Base-by-base conservation (phyloP, 345 rosid genomes). In the Populus pruinosa region DNA sequence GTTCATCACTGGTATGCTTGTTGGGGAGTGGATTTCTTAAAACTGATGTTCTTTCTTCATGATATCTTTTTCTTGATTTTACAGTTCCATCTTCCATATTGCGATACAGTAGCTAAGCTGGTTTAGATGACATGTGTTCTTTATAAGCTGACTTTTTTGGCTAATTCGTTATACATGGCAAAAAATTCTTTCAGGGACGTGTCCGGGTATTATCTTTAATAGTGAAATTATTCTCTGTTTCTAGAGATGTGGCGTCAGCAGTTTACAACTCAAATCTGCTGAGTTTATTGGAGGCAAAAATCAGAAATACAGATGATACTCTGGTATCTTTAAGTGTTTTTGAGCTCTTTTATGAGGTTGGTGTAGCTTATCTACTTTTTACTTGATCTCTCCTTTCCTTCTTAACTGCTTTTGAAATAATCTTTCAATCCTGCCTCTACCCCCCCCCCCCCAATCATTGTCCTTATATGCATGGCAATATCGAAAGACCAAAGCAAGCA, bases 271-370 rank as follows among this genome's bases (percentile, higher is more conserved):
- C 90, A 67, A 89, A 91, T 81, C 81, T 95, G 71, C 94, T 95
- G 74, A 81, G 82, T 83, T 85, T 93, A 73, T 80, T 95, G 85
- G 97, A 91, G 89, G 92, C 84, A 43, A 97, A 91, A 82, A 73
- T 93, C 79, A 83, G 86, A 75, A 85, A 84, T 72, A 77, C 87
- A 75, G 86, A 83, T 71, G 99, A 95, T 67, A 85, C 87, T 71
- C 92, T 93, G 68, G 93, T 78, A 79, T 83, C 86, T 72, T 86
- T 83, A 83, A 95, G 88, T 82, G 85, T 88, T 67, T 72, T 95
- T 88, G 99, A 95, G 90, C 91, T 95, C 77, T 83, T 89, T 70
- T 89, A 87, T 78, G 96, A 95, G 99, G 99, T 95, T 78, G 71
- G 90, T 66, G 70, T 27, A 76, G 31, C 75, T 79, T 41, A 49